These are phyloP conservation scores for Pisolithus orientalis DNA, from an alignment of 768 basidiomycete species.

Conservation along the genomic window DNA sequence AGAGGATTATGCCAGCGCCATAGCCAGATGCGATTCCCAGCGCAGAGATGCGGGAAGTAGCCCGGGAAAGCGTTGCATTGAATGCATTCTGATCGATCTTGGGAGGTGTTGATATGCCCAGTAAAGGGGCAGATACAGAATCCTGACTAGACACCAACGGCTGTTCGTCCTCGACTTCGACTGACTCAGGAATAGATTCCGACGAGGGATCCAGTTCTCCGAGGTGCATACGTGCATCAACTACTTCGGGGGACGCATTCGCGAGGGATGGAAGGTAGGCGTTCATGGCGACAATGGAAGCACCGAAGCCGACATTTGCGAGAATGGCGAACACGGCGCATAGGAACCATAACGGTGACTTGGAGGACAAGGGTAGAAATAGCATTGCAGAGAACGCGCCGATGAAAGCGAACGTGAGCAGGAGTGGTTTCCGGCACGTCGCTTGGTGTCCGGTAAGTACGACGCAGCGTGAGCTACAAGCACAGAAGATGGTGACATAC, in stretches of 20 bases:
- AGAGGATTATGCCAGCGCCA: conserved; percentile 68
- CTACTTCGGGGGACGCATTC: conserved; percentile 55
- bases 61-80: conserved; percentile 54
- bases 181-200: conserved; percentile 14
- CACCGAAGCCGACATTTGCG: conserved; percentile 85
- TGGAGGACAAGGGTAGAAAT: conserved; percentile 70
- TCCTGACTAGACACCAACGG: conserved; percentile 12
- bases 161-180: conserved; percentile 13
- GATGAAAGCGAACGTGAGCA: conserved; percentile 65
- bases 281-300: conserved; percentile 84
- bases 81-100: conserved; percentile 35
- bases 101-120: conserved; percentile 1
- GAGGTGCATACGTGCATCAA: conserved; percentile 30
- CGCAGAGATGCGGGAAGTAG: conserved; percentile 79
- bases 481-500: conserved; percentile 38
- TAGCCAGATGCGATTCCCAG: conserved; percentile 86
- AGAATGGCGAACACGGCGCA: conserved; percentile 64
- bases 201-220: conserved; percentile 5
- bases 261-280: conserved; percentile 78
- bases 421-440: conserved; percentile 67
- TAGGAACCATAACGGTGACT: conserved; percentile 63
- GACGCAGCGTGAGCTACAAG: neutral
- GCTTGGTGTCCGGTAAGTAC: conserved; percentile 32
- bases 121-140: conserved; percentile 35
- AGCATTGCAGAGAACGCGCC: conserved; percentile 64